A percentile compares a stretch with the other conserved stretches of the same genome.
Evolutionary conservation across 305 asterid species (phyloP).

Genomic region (Nicotiana rustica): DNA sequence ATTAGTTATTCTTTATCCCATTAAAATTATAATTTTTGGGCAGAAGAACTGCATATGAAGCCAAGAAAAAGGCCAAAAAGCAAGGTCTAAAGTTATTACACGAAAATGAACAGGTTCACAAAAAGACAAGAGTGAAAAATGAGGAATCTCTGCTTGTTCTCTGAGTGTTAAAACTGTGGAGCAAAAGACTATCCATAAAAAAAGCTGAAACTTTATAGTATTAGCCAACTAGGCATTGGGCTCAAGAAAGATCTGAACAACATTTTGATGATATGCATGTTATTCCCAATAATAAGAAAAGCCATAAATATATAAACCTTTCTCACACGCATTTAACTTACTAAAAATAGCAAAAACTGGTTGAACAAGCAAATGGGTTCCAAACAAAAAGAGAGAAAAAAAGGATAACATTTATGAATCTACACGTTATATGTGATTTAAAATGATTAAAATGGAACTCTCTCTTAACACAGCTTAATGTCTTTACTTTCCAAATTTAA

Average conservation of each 20-base stretch:
- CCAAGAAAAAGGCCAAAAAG: neutral
- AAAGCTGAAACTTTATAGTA: slow-evolving; percentile 25
- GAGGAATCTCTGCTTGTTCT: slow-evolving; percentile 18
- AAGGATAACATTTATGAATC: neutral
- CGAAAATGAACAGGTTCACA: neutral
- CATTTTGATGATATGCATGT: slow-evolving; percentile 25
- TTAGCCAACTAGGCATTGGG: slow-evolving; percentile 25
- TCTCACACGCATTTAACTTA: slow-evolving; percentile 29
- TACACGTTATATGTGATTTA: neutral
- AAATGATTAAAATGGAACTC: slow-evolving; percentile 11
- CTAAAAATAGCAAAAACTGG: slow-evolving; percentile 29
- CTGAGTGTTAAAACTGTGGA: slow-evolving; percentile 13
- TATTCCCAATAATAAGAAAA: neutral
- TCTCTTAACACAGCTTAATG: neutral
- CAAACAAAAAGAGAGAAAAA: slow-evolving; percentile 4
- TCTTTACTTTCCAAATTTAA: neutral
- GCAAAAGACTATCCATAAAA: neutral
- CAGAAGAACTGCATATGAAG: neutral
- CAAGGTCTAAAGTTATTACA: neutral
- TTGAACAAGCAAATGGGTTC: neutral
- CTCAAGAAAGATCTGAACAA: slow-evolving; percentile 29
- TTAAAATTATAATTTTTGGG: neutral
- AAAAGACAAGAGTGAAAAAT: slow-evolving; percentile 11
- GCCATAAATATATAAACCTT: neutral
- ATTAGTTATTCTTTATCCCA: too few species aligned